phyloP scores from a whole-genome alignment of 2,329 filamentous ascomycete species.

The Apiospora saccharicola region DNA sequence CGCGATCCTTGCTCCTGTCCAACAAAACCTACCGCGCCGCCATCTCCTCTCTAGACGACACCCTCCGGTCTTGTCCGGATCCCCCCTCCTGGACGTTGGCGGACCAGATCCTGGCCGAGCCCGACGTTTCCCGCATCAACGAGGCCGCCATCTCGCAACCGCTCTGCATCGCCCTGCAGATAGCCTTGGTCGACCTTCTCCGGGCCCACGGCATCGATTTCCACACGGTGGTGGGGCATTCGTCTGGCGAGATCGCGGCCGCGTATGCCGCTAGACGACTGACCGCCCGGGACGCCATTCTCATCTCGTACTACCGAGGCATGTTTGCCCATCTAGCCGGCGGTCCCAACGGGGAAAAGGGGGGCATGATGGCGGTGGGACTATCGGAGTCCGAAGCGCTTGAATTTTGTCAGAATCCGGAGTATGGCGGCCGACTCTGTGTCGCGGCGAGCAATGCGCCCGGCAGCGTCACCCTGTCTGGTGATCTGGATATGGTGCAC shows the following conservation, averaged over 20 bases:
- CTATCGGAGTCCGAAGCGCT: conserved; percentile 39
- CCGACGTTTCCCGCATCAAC: conserved; percentile 40
- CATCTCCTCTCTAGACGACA: conserved; percentile 44
- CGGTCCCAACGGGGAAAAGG: conserved; percentile 35
- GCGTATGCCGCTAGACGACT: conserved; percentile 42
- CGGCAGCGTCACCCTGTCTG: conserved; percentile 39
- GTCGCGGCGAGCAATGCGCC: conserved; percentile 42
- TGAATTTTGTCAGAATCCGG: conserved; percentile 33
- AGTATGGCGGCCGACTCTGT: conserved; percentile 35
- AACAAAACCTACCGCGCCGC: conserved; percentile 43
- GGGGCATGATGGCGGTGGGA: conserved; percentile 40
- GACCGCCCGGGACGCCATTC: conserved; percentile 39
- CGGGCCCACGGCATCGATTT: conserved; percentile 37
- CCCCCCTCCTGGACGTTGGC: conserved; percentile 45
- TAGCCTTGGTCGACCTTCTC: conserved; percentile 51
- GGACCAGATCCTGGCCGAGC: conserved; percentile 43
- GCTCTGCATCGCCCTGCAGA: conserved; percentile 61
- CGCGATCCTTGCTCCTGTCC: conserved; percentile 38
- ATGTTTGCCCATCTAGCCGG: conserved; percentile 35
- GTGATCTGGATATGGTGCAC: conserved; percentile 36
- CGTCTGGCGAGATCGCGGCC: conserved; percentile 43
- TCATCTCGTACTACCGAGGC: conserved; percentile 43
- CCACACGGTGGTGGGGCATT: conserved; percentile 42
- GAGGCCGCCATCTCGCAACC: conserved; percentile 56
- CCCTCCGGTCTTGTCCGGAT: conserved; percentile 34